Evolutionary conservation across 192 early-diverging fungal genomes (phyloP).

Genomic region (Coemansia sp.): DNA sequence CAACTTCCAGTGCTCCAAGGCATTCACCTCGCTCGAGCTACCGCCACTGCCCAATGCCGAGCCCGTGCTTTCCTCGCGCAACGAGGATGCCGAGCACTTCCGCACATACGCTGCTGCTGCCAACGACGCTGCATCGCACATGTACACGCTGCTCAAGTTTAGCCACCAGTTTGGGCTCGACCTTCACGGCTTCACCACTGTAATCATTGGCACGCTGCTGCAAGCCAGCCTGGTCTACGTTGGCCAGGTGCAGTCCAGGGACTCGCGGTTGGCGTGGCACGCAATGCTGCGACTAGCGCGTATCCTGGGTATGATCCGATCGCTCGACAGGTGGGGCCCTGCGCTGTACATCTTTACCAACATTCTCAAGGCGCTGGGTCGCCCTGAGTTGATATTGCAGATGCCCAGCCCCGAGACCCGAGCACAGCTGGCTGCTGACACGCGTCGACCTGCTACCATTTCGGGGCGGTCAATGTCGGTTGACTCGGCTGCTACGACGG

Average conservation of each 20-base stretch:
- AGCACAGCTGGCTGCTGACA: constrained; percentile 29
- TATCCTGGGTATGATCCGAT: constrained; percentile 49
- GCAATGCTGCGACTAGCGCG: constrained; percentile 53
- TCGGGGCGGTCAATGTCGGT: constrained; percentile 22
- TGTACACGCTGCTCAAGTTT: constrained; percentile 50
- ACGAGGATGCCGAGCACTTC: constrained; percentile 40
- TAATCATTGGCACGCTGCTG: constrained; percentile 43
- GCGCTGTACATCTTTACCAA: constrained; percentile 54
- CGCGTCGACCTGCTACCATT: constrained; percentile 12
- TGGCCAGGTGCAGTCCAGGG: constrained; percentile 44
- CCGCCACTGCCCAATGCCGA: constrained; percentile 8
- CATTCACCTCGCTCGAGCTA: constrained; percentile 31
- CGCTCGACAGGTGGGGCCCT: constrained; percentile 51
- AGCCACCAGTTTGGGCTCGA: constrained; percentile 50
- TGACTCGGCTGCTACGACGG: constrained; percentile 30
- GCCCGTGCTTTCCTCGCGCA: constrained; percentile 17
- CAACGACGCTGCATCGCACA: constrained; percentile 23
- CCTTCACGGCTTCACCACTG: constrained; percentile 40
- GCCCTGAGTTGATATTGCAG: constrained; percentile 39
- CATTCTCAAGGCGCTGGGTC: constrained; percentile 53
- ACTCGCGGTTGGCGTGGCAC: constrained; percentile 36
- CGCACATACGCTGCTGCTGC: constrained; percentile 17
- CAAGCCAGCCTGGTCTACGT: constrained; percentile 50
- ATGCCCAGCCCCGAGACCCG: constrained; percentile 42
- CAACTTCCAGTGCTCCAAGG: constrained; percentile 52